Conservation (phyloP, 805 yeast species). For the Saccharomycopsis oosterbeekiorum region DNA sequence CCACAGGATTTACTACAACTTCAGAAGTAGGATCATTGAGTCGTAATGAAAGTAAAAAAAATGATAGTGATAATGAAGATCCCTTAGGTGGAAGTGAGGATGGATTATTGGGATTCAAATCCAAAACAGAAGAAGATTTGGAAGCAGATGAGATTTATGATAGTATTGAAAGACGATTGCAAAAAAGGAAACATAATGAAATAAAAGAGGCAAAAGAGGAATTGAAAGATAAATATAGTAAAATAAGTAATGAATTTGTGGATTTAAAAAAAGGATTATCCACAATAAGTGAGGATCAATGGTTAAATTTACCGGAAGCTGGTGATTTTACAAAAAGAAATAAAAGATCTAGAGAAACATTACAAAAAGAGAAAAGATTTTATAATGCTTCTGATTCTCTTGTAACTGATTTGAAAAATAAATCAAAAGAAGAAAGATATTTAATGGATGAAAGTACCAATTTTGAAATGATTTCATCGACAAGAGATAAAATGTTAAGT, state of each 20-base stretch:
- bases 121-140: conserved; percentile 45
- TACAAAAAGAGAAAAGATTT: conserved; percentile 53
- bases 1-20: conserved; percentile 82
- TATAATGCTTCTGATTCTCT: conserved; percentile 80
- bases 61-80: conserved; percentile 21
- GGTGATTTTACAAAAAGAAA: conserved; percentile 77
- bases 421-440: conserved; percentile 16
- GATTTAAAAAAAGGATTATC: conserved; percentile 59
- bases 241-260: conserved; percentile 46
- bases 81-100: conserved; percentile 24
- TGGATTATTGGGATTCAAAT: conserved; percentile 24
- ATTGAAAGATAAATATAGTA: conserved; percentile 17
- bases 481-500: conserved; percentile 50
- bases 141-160: conserved; percentile 71
- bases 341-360: conserved; percentile 56
- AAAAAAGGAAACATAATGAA: conserved; percentile 23
- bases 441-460: conserved; percentile 27
- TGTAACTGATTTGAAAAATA: conserved; percentile 27
- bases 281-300: conserved; percentile 53
- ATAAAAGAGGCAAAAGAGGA: conserved; percentile 20
- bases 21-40: conserved; percentile 42
- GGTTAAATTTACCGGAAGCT: conserved; percentile 81
- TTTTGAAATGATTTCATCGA: conserved; percentile 48
- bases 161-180: conserved; percentile 50
- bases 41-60: conserved; percentile 21